Base-by-base conservation (phyloP, 2,329 filamentous ascomycete species). In the Ophiostoma sp. region DNA sequence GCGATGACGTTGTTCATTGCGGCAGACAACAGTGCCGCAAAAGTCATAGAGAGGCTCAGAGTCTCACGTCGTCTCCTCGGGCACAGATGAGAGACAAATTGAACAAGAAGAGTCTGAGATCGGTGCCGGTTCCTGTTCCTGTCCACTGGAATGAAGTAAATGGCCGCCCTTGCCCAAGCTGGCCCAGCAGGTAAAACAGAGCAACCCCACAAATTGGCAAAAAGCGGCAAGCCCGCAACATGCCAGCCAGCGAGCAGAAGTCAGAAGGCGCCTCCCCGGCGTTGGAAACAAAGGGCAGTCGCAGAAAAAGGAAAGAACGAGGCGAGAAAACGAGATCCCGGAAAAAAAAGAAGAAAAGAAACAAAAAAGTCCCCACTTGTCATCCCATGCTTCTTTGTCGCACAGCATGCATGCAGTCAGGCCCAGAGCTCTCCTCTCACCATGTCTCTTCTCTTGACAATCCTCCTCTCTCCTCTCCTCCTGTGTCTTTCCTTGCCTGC, bases 311-410 rank as follows among this genome's bases (percentile, higher is more conserved):
- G 33, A 64, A 42, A 22, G 59, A 63, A 39, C 59, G 33, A 63
- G 59, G 59, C 59, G 59, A 64, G 9, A 63, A 25, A 25, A 64
- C 9, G n/a, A 39, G 42, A 55, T 22, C 50, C 22, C 50, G 12
- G 50, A 39, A 22, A 15, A 1, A 39, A 63, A 6, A 39, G 25
- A 42, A 39, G 3, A 33, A 7, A 59, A 33, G n/a, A 15, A 59
- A 33, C 19, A 28, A 59, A 33, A 59, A 42, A 25, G 59, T 64
- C 59, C 12, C 59, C 59, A 64, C 59, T 42, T 15, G 31, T 11
- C 33, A 17, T 64, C 59, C 31, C 57, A 63, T 63, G 19, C 33
- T 11, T 15, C n/a, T 63, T 59, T 63, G 59, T 63, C 59, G 59
- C 59, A 63, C 59, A 3, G 33, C 31, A n/a, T n/a, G 33, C 59